Evolutionary conservation across 208 protist species (phyloP).

Genomic region (Herpetomonas samuelpessoai): DNA sequence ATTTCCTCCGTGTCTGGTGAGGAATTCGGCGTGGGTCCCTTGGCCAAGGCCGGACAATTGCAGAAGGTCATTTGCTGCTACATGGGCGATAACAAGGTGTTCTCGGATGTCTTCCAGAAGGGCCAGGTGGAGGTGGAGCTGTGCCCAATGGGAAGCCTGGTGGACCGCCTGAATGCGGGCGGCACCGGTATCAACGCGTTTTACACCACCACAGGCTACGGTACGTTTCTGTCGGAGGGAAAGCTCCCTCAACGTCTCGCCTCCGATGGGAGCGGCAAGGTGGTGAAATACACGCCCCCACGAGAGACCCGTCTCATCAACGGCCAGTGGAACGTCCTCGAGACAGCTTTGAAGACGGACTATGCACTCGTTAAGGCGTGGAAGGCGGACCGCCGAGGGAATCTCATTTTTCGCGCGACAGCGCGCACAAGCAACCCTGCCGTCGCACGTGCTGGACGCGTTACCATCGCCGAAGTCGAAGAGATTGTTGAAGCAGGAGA

Average conservation of each 20-base stretch:
- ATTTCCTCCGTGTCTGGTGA: conserved; percentile 90
- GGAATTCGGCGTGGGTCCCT: conserved; percentile 90
- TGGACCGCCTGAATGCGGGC: conserved; percentile 87
- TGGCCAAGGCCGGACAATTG: conserved; percentile 76
- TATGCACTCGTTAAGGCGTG: conserved; percentile 92
- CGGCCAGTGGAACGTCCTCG: conserved; percentile 86
- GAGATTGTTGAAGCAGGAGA: conserved; percentile 91
- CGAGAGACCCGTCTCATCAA: conserved; percentile 82
- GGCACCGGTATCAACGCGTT: conserved; percentile 95
- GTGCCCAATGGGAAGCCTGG: conserved; percentile 93
- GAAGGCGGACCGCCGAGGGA: conserved; percentile 84
- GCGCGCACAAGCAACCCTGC: conserved; percentile 93
- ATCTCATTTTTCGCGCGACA: conserved; percentile 79
- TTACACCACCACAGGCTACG: conserved; percentile 93
- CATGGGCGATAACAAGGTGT: conserved; percentile 93
- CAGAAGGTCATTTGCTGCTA: conserved; percentile 85
- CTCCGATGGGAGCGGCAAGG: conserved; percentile 57
- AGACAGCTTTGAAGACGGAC: conserved; percentile 88
- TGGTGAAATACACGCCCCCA: conserved; percentile 53
- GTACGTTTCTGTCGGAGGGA: conserved; percentile 79
- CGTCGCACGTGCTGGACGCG: conserved; percentile 71
- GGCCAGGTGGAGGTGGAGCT: conserved; percentile 95
- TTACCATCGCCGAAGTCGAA: conserved; percentile 94
- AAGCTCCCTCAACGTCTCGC: conserved; percentile 89
- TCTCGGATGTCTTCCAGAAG: conserved; percentile 87